Conservation (phyloP, 148 eudicot genomes). For the Fallopia convolvulus region DNA sequence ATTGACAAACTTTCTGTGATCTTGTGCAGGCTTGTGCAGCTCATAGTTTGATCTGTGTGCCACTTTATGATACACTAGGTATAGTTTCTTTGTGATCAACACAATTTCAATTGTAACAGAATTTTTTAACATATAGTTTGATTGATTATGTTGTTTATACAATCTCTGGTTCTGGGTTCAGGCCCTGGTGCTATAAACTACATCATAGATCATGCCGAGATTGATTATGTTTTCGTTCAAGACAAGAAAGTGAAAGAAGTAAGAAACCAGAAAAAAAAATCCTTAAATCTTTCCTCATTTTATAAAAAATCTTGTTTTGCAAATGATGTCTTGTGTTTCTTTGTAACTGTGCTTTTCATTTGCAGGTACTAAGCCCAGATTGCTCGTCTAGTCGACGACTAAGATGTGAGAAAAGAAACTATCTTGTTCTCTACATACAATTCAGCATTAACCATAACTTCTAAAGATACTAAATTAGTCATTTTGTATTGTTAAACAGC, state of each 20-base stretch:
- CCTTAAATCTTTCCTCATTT: too few species aligned
- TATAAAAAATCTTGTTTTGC: background rate
- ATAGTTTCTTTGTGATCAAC: slow-evolving; percentile 6
- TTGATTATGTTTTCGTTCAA: slow-evolving; percentile 80
- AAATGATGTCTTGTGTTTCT: background rate
- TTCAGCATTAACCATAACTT: background rate
- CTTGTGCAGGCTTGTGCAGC: slow-evolving; percentile 72
- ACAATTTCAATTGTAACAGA: background rate
- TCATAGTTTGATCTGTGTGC: slow-evolving; percentile 85
- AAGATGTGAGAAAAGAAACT: slow-evolving; percentile 40
- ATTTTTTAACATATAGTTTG: background rate
- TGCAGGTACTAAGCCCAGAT: slow-evolving; percentile 48
- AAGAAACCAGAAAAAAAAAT: slow-evolving; percentile 23
- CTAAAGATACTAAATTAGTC: background rate
- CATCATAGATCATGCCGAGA: slow-evolving; percentile 88
- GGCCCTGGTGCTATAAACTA: slow-evolving; percentile 76
- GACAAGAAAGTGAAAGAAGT: slow-evolving; percentile 65
- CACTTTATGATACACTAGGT: slow-evolving; percentile 97
- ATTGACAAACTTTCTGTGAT: background rate
- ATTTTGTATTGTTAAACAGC: slow-evolving; percentile 28
- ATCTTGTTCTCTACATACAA: background rate
- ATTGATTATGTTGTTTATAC: background rate
- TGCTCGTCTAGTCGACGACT: slow-evolving; percentile 57
- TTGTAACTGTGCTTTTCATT: background rate
- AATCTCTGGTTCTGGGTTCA: slow-evolving; percentile 18